Conservation (phyloP, 2,329 filamentous ascomycete genomes). For the Fusarium sp. region DNA sequence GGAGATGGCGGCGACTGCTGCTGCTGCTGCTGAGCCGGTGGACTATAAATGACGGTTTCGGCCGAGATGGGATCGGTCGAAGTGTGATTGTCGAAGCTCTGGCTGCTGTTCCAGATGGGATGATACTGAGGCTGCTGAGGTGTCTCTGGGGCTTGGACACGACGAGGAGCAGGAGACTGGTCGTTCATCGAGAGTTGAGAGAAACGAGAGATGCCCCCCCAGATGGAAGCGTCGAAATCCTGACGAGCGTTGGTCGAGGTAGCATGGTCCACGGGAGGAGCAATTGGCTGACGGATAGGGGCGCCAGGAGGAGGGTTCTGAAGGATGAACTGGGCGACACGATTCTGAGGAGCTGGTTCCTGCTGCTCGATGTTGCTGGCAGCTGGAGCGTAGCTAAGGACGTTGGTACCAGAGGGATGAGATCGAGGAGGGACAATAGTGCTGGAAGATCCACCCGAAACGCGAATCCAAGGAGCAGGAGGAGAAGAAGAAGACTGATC, state of each 20-base stretch:
- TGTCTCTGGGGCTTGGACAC: neutral
- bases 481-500: neutral
- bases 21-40: neutral
- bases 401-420: neutral
- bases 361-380: neutral
- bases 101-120: conserved; percentile 2
- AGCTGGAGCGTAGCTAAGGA: neutral
- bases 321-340: neutral
- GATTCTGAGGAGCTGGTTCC: neutral
- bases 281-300: neutral
- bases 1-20: neutral
- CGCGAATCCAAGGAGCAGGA: neutral
- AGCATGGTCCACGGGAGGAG: neutral
- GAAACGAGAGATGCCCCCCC: conserved; percentile 21
- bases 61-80: neutral
- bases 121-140: conserved; percentile 2
- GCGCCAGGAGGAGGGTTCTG: neutral
- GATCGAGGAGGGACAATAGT: neutral
- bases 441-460: neutral
- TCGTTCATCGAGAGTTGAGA: neutral
- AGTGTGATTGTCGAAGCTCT: neutral
- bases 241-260: neutral
- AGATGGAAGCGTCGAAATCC: conserved; percentile 5
- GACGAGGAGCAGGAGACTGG: neutral
- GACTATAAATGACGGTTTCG: neutral